Evolutionary conservation across 257 asterid genomes (phyloP).

Genomic region (Phtheirospermum japonicum): DNA sequence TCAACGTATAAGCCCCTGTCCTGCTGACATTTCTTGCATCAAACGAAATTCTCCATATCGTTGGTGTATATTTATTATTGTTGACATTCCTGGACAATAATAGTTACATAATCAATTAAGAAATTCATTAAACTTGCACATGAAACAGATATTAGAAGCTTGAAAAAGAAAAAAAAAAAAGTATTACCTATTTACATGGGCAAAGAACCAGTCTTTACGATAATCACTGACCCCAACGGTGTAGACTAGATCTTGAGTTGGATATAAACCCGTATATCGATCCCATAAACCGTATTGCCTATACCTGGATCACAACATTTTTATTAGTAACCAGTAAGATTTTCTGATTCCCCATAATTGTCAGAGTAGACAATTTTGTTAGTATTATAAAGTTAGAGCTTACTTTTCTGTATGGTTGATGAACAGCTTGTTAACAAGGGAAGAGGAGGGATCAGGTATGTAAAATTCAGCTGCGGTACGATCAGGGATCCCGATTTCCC

Average conservation of each 20-base stretch:
- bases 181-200: slow-evolving; percentile 53
- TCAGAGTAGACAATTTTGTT: neutral
- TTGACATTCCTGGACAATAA: slow-evolving; percentile 33
- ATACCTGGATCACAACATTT: slow-evolving; percentile 33
- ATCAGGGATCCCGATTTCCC: slow-evolving; percentile 73
- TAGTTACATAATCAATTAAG: neutral
- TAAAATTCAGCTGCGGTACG: slow-evolving; percentile 57
- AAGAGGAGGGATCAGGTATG: slow-evolving; percentile 48
- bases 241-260: slow-evolving; percentile 42
- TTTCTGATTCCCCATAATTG: neutral
- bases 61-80: slow-evolving; percentile 29
- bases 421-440: slow-evolving; percentile 36
- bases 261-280: slow-evolving; percentile 47
- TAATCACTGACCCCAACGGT: slow-evolving; percentile 44
- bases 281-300: slow-evolving; percentile 68
- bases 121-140: neutral
- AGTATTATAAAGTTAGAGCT: neutral
- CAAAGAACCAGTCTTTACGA: slow-evolving; percentile 55
- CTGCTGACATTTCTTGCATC: slow-evolving; percentile 30
- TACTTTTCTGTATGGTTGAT: slow-evolving; percentile 40
- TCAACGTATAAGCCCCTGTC: slow-evolving; percentile 42
- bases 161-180: neutral
- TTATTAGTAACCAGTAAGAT: neutral
- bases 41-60: slow-evolving; percentile 65
- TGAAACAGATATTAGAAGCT: too few species aligned